Evolutionary conservation across 73 alveolate species (phyloP), one percentile per base, ranked within the genome.

Genomic region (Tetrahymena thermophila): DNA sequence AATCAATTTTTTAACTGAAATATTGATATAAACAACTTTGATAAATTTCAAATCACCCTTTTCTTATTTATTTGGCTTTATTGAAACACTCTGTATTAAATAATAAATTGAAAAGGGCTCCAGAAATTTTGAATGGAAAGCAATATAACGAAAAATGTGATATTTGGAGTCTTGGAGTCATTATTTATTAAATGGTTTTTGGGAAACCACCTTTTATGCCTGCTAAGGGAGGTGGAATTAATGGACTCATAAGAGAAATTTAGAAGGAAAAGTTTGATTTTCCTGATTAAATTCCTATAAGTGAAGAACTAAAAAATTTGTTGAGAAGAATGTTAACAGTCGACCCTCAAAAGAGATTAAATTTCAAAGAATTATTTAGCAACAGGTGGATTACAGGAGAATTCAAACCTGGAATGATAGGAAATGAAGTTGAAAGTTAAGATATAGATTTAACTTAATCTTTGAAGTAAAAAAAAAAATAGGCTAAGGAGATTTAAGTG

Each of bases 181-280:
- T 95, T 37, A 95, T 95, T 5, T 95, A 95, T 85, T 57, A 95
- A 85, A 85, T 95, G 95, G 23, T 95, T 15, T 95, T 71, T 57
- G 97, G 97, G n/a, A 95, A 84, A 85, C 85, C 95, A 43, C 97
- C 97, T n/a, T 95, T 85, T 50, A 34, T 50, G 35, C 97, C 97
- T 15, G 95, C 95, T 11, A 95, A 95, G 35, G 97, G 97, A 21
- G 95, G 95, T 28, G 94, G 94, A 43, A 95, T 95, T 37, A 85
- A 85, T 93, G 97, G 94, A 85, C 93, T 95, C 35, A 85, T 95
- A 37, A 93, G 55, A 2, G 94, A 85, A 16, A 95, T 95, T 21
- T 35, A 95, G 10, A 89, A 95, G 43, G 94, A 56, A 13, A 83
- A 34, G 34, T 50, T 95, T n/a, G 40, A 44, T 16, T 85, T 95